Evolutionary conservation across 352 stramenopile genomes (phyloP), one percentile per base, ranked within the genome.

Genomic region (Globisporangium heterothallicum): DNA sequence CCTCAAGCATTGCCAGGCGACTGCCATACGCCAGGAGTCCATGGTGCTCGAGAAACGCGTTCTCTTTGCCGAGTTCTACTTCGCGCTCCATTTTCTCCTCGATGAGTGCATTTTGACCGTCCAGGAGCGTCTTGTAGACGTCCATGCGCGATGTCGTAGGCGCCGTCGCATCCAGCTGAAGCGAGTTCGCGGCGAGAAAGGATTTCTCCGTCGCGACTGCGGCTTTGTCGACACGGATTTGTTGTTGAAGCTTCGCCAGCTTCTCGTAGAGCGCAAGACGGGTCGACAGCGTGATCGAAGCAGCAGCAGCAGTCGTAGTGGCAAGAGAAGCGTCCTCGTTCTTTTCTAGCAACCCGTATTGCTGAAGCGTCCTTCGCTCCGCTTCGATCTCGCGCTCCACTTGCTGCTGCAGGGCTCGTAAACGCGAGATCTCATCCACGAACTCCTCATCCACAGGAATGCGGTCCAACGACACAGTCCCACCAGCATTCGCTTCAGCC

Each of bases 51-150:
- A 79, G 48, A n/a, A 65, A 70, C 5, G 52, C 62, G 8, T 56
- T 62, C 43, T 81, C 67, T 21, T 59, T 61, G 30, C 59, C 63
- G 1, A 64, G 13, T 16, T 61, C 50, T 6, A 82, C 42, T 32
- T 88, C 70, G 0, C 72, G 62, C 56, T 82, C 59, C 60, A 84
- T 65, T 44, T 80, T 81, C 42, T 85, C 77, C 13, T 88, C 77
- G 6, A 83, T 79, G 27, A 86, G 48, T 8, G 59, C 52, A 38
- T 67, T 69, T 29, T 83, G 77, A 0, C 60, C 61, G 4, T 65
- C 58, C 2, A 88, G 53, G 21, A 88, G 70, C 29, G 59, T 69
- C 40, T 66, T 45, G 25, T 78, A 84, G 4, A 83, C 59, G 1
- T 19, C 43, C 27, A 74, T n/a, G 1, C 77, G 68, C 1, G 74